These are phyloP conservation scores for Acanthamoeba lenticulata DNA, from an alignment of 208 protist genomes.

Conservation along the genomic window DNA sequence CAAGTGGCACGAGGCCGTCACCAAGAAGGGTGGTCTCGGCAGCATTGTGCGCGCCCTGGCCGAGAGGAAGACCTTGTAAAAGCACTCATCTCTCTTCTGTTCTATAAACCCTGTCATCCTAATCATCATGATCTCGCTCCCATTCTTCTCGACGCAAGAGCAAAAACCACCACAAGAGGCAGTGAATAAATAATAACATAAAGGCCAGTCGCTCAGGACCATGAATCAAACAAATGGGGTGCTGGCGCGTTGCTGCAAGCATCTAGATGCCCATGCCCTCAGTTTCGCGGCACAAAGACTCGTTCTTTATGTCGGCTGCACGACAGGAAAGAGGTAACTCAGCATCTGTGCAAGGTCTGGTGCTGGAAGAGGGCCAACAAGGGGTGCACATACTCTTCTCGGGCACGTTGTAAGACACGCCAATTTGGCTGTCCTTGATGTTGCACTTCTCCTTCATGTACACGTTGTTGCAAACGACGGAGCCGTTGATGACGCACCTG, in stretches of 20 bases:
- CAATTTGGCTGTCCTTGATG: constrained; percentile 69
- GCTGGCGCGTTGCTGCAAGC: background rate
- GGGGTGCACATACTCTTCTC: constrained; percentile 51
- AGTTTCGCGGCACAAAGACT: constrained; percentile 46
- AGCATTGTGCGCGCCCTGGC: constrained; percentile 77
- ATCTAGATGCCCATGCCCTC: constrained; percentile 43
- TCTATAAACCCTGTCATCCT: background rate
- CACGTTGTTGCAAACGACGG: constrained; percentile 68
- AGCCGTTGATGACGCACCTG: constrained; percentile 52
- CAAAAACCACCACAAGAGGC: no score
- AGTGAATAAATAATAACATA: no score
- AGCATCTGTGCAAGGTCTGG: no score
- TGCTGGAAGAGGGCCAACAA: background rate
- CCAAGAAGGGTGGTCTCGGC: constrained; percentile 80
- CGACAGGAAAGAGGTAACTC: background rate
- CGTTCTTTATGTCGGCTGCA: constrained; percentile 61
- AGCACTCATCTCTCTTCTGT: background rate
- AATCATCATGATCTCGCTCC: background rate
- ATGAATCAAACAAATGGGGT: background rate
- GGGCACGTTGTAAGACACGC: constrained; percentile 57
- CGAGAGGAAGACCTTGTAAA: constrained; percentile 79
- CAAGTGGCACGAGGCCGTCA: constrained; percentile 80
- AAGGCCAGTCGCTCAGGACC: no score
- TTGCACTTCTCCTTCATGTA: constrained; percentile 67
- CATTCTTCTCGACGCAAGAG: background rate